Percentiles rank a stretch among this genome's conserved stretches.
Conservation (phyloP, 2,329 filamentous ascomycete species). For the Fusarium sp. region DNA sequence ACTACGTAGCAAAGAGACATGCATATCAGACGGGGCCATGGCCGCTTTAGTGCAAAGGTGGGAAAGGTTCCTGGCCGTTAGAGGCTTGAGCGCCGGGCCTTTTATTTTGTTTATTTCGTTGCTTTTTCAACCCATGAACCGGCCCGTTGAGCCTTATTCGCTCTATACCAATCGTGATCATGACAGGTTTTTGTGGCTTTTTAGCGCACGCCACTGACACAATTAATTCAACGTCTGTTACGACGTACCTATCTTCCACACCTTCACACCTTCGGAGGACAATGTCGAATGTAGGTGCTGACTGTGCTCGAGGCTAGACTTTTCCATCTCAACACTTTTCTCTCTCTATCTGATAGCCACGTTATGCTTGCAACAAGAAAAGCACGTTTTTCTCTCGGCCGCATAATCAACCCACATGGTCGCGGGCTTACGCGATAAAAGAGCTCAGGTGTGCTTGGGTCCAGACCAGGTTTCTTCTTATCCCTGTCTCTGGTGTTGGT, state of each 20-base stretch:
- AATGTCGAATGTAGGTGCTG: constrained; percentile 5
- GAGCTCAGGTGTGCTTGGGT: not conserved
- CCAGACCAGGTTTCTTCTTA: not conserved
- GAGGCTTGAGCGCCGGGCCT: constrained; percentile 3
- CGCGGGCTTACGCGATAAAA: constrained; percentile 8
- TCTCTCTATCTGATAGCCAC: constrained; percentile 7
- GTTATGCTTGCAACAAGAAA: constrained; percentile 17
- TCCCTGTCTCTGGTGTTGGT: constrained; percentile 6
- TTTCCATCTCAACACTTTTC: constrained; percentile 10
- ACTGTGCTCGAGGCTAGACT: not conserved
- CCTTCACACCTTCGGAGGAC: not conserved
- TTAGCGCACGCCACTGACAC: not conserved
- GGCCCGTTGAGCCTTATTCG: constrained; percentile 27
- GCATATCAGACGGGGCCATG: constrained; percentile 6
- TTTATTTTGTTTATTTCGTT: not conserved
- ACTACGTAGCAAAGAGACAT: not conserved
- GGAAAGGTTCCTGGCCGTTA: constrained; percentile 11
- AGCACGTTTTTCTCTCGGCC: constrained; percentile 8
- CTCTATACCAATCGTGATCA: not conserved
- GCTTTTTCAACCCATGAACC: not conserved
- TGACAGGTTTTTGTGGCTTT: constrained; percentile 8
- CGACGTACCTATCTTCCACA: constrained; percentile 2
- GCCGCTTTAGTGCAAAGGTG: not conserved
- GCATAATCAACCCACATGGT: constrained; percentile 30
- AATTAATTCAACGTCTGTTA: not conserved